Base-by-base conservation (phyloP, 2,329 filamentous ascomycete genomes). In the Lasiodiplodia sp. region DNA sequence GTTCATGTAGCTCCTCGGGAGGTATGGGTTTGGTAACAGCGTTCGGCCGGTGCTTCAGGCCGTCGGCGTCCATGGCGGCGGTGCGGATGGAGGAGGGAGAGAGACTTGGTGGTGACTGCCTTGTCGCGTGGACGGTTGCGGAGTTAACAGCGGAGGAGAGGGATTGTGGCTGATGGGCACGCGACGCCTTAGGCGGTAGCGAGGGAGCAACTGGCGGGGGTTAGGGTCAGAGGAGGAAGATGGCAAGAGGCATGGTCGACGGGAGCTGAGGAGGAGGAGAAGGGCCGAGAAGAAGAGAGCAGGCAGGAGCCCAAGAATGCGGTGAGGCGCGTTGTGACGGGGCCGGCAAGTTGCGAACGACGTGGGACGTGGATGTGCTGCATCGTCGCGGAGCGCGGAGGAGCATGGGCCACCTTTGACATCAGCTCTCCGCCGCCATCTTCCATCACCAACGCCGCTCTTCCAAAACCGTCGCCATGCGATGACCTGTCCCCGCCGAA, bases 31-130 rank as follows among this genome's bases (percentile, higher is more conserved):
- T 40, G 25, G 65, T 44, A 18, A 31, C 62, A 25, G 66, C 21
- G 23, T 34, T 52, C 71, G 76, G 74, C 23, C 78, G 76, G 71
- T 76, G 75, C 70, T 71, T 74, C 70, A 78, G 71, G 71, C 74
- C 73, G 64, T 76, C 69, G 71, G 72, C 70, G 12, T 75, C 72
- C 75, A 77, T 78, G 34, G 25, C 18, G 56, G 44, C 18, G 40
- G 16, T 8, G 16, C 57, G 60, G 62, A 47, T 62, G 69, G 25
- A 51, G 58, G 12, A 28, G 63, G 31, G 38, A n/a, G 38, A n/a
- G 38, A 37, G 28, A 21, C 44, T 21, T 18, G 44, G 44, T 47
- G 44, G 44, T 47, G 44, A 14, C n/a, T 21, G 44, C 3, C 44
- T 47, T 47, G 44, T 34, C 40, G 52, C 53, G 64, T 58, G 64